Percentiles rank a stretch among this genome's conserved stretches.
Evolutionary conservation across 2,329 filamentous ascomycete species (phyloP).

Genomic region (Drechslerella stenobrocha): DNA sequence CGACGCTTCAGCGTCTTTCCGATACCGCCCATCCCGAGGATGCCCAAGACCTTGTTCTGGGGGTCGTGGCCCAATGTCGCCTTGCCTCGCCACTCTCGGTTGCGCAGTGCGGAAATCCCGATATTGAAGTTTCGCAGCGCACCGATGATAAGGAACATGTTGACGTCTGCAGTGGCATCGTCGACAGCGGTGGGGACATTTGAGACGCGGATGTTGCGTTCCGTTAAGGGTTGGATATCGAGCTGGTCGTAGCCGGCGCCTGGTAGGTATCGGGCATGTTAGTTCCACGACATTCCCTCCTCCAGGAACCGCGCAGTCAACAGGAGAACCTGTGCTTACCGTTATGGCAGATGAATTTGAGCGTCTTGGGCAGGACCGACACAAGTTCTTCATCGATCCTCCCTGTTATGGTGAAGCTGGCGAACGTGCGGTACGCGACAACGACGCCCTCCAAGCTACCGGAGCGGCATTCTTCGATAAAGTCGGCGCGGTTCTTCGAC

Average conservation of each 20-base stretch:
- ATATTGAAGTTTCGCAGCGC: conserved; percentile 73
- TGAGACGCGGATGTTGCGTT: conserved; percentile 69
- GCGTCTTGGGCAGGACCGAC: conserved; percentile 60
- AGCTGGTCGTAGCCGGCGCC: conserved; percentile 85
- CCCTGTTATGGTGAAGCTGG: conserved; percentile 68
- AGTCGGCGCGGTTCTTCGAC: conserved; percentile 66
- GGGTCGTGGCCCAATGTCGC: conserved; percentile 72
- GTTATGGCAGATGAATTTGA: conserved; percentile 66
- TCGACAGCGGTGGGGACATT: conserved; percentile 81
- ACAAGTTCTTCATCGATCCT: conserved; percentile 72
- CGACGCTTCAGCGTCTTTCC: conserved; percentile 76
- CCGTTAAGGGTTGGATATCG: conserved; percentile 71
- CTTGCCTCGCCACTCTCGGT: conserved; percentile 68
- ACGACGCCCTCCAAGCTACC: conserved; percentile 69
- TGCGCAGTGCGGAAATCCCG: conserved; percentile 67
- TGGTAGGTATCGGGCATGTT: too few relatives aligned
- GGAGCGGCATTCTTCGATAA: conserved; percentile 68
- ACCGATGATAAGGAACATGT: conserved; percentile 78
- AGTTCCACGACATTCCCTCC: too few relatives aligned
- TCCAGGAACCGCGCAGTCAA: too few relatives aligned
- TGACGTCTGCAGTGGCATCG: conserved; percentile 79
- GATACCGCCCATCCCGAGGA: conserved; percentile 85
- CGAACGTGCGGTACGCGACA: conserved; percentile 72
- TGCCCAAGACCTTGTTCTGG: conserved; percentile 75
- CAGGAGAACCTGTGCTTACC: conserved; percentile 56